These are phyloP conservation scores for Cystobasidium slooffiae DNA, from an alignment of 1,284 basidiomycete genomes.

Conservation along the genomic window DNA sequence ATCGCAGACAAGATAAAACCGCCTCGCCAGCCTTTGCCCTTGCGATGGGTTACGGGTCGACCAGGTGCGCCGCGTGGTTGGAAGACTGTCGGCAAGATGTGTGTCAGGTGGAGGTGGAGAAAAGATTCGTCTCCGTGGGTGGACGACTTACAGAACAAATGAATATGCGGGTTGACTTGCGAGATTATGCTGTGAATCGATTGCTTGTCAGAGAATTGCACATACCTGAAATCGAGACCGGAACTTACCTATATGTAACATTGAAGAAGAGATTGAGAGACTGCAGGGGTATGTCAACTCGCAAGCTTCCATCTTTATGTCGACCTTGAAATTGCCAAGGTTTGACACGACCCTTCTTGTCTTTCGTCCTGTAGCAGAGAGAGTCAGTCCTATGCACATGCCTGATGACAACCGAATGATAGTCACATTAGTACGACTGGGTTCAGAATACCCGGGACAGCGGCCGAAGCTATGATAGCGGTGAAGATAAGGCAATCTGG, in stretches of 20 bases:
- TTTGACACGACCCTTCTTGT: conserved; percentile 75
- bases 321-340: conserved; percentile 61
- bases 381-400: conserved; percentile 71
- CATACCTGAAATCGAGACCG: not conserved
- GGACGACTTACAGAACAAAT: conserved; percentile 80
- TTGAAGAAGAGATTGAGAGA: conserved; percentile 59
- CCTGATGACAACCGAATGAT: conserved; percentile 57
- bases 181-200: conserved; percentile 75
- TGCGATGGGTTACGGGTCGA: conserved; percentile 86
- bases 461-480: conserved; percentile 73
- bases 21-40: conserved; percentile 94
- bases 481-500: conserved; percentile 72
- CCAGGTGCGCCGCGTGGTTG: conserved; percentile 81
- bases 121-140: no score
- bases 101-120: no score
- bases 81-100: conserved; percentile 11
- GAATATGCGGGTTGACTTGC: conserved; percentile 96
- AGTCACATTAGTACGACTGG: conserved; percentile 55
- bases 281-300: conserved; percentile 86
- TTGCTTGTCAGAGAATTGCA: not conserved
- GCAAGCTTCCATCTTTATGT: conserved; percentile 74
- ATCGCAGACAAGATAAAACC: conserved; percentile 76
- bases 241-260: conserved; percentile 70
- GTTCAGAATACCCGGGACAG: conserved; percentile 82
- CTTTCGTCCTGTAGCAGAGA: conserved; percentile 68